phyloP scores from a whole-genome alignment of 2,329 filamentous ascomycete species.

The Tolypocladium ovalisporum region DNA sequence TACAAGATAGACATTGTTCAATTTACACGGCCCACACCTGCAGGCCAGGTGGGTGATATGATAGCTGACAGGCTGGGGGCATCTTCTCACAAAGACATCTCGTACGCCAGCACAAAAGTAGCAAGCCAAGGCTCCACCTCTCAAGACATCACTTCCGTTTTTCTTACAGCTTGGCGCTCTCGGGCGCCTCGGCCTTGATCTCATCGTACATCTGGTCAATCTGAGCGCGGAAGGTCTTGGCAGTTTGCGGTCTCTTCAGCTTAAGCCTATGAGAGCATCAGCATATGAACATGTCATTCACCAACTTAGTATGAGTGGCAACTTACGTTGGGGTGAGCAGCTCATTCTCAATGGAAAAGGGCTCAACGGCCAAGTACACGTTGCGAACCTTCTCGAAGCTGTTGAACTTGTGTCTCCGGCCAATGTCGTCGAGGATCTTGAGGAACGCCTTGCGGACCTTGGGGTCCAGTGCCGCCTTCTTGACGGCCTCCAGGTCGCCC shows the following conservation, averaged over 20 bases:
- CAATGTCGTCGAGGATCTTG: constrained; percentile 68
- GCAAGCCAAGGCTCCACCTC: background rate
- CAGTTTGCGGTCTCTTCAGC: constrained; percentile 47
- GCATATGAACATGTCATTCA: background rate
- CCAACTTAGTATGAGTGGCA: too few relatives aligned
- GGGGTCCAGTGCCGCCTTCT: constrained; percentile 54
- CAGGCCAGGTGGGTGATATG: background rate
- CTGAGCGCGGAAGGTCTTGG: constrained; percentile 38
- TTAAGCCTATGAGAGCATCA: constrained; percentile 35
- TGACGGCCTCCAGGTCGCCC: constrained; percentile 56
- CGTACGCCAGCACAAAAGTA: background rate
- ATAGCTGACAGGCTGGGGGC: background rate
- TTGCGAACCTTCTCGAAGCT: constrained; percentile 77
- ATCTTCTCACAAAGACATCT: background rate
- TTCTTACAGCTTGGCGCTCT: constrained; percentile 34
- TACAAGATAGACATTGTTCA: background rate
- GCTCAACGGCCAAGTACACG: constrained; percentile 67
- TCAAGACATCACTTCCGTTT: background rate
- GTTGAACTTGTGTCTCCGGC: constrained; percentile 78
- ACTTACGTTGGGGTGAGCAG: constrained; percentile 80
- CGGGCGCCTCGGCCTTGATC: constrained; percentile 27
- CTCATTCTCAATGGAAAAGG: constrained; percentile 89
- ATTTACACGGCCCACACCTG: background rate
- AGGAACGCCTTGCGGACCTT: constrained; percentile 66
- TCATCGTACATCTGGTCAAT: constrained; percentile 48